Evolutionary conservation across 176 grass and related monocot species (phyloP), one percentile per base, ranked within the genome.

Genomic region (Juncus inflexus): DNA sequence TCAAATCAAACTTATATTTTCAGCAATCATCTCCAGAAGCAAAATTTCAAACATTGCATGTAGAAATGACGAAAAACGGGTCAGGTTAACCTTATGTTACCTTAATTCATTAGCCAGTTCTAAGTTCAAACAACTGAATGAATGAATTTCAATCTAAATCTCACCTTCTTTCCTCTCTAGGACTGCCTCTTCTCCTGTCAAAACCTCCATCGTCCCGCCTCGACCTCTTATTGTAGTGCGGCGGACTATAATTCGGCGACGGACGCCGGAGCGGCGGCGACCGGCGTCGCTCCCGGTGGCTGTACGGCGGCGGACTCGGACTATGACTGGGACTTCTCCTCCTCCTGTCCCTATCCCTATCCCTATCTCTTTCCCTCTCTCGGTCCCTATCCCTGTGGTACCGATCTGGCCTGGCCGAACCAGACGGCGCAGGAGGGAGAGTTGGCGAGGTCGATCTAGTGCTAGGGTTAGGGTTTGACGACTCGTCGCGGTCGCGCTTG

Each of bases 131-230:
- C 14, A 42, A 37, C 15, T 37, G 47, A 19, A 53, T 69, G 40
- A 60, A 52, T 1, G 3, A 64, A 66, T 58, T 77, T 69, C 77
- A 77, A 69, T 70, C 60, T 35, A 74, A 70, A 8, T 77, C 80
- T 53, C 64, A 55, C 9, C 80, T 80, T 65, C 86, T 80, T 12
- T 86, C 94, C 60, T 80, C 88, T 76, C 87, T 85, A 35, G 87
- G 67, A 9, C 90, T 83, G 14, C 87, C 85, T 13, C 92, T 82
- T 11, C 95, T 86, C 68, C 89, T 78, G 74, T 90, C 95, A 35
- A 92, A 94, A 11, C 95, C 80, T 28, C 84, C 84, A 1, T 86
- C 89, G 43, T 47, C 43, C 37, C 86, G 57, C 52, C 95, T 52
- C 6, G 95, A 86, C 41, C 95, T 66, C 75, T 99, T 99, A 60